Percentiles rank a stretch among this genome's conserved stretches.
These are phyloP conservation scores for Jamesozyma hellenica DNA, from an alignment of 805 yeast species.

Conservation along the genomic window DNA sequence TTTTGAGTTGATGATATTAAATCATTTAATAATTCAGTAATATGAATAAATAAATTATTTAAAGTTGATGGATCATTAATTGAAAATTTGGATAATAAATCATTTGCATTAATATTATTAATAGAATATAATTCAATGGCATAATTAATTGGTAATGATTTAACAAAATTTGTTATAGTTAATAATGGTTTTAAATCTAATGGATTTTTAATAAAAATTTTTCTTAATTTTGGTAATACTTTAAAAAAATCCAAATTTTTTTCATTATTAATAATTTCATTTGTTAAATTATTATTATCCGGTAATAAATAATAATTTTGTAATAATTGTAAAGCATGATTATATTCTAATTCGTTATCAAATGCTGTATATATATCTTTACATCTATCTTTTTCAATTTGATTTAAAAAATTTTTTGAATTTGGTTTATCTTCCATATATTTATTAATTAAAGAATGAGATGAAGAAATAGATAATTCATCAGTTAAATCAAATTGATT, in stretches of 20 bases:
- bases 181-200: constrained; percentile 25
- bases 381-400: not conserved
- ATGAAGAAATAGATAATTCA: constrained; percentile 17
- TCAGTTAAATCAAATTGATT: constrained; percentile 24
- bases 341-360: constrained; percentile 1
- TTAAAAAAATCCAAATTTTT: constrained; percentile 7
- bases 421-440: constrained; percentile 11
- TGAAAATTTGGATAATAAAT: constrained; percentile 11
- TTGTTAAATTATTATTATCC: too few relatives aligned
- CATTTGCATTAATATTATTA: constrained; percentile 14
- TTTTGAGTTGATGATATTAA: constrained; percentile 9
- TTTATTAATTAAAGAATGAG: constrained; percentile 21
- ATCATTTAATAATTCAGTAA: constrained; percentile 9
- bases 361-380: constrained; percentile 1
- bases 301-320: constrained; percentile 11
- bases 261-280: too few relatives aligned
- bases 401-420: not conserved
- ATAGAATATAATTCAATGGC: constrained; percentile 28
- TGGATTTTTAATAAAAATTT: constrained; percentile 22
- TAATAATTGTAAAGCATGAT: constrained; percentile 12
- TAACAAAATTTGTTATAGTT: constrained; percentile 18
- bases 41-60: not conserved
- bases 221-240: constrained; percentile 13
- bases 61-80: constrained; percentile 12
- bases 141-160: constrained; percentile 19